These are phyloP conservation scores for Colletotrichum karsti DNA, from an alignment of 2,329 filamentous ascomycete species.

Conservation along the genomic window DNA sequence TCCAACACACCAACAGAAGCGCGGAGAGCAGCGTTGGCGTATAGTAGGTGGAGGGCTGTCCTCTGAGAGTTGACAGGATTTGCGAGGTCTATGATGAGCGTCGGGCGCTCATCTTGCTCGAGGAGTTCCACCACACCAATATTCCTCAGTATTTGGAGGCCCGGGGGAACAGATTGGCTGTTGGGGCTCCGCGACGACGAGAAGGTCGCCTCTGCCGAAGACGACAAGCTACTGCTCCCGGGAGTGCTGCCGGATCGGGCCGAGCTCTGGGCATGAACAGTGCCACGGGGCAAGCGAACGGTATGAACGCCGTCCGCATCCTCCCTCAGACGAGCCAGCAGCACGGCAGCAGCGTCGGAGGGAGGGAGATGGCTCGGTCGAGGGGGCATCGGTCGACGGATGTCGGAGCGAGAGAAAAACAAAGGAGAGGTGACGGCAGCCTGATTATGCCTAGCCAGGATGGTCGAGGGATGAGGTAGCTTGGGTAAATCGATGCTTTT, in stretches of 20 bases:
- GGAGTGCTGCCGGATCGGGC: constrained; percentile 59
- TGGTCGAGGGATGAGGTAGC: constrained; percentile 30
- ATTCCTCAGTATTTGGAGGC: constrained; percentile 65
- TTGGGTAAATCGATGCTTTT: constrained; percentile 51
- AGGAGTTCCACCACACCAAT: constrained; percentile 77
- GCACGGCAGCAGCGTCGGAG: constrained; percentile 52
- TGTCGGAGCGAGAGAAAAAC: constrained; percentile 58
- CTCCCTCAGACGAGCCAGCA: constrained; percentile 56
- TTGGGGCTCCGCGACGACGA: constrained; percentile 54
- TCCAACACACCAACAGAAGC: constrained; percentile 63
- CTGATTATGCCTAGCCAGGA: constrained; percentile 38
- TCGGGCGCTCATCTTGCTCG: constrained; percentile 80
- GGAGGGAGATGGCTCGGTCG: constrained; percentile 48
- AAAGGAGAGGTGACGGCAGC: constrained; percentile 56
- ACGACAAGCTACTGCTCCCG: constrained; percentile 59
- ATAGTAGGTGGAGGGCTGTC: constrained; percentile 68
- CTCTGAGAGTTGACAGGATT: constrained; percentile 63
- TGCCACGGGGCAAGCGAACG: constrained; percentile 63
- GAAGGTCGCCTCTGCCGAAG: constrained; percentile 50
- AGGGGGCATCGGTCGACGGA: constrained; percentile 41
- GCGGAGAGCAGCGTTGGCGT: constrained; percentile 74
- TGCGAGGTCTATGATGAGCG: constrained; percentile 76
- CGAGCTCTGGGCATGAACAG: constrained; percentile 54
- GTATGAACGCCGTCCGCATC: constrained; percentile 59
- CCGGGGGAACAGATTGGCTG: constrained; percentile 52